Evolutionary conservation across 169 alveolate genomes (phyloP).

Genomic region (Plasmodium relictum): DNA sequence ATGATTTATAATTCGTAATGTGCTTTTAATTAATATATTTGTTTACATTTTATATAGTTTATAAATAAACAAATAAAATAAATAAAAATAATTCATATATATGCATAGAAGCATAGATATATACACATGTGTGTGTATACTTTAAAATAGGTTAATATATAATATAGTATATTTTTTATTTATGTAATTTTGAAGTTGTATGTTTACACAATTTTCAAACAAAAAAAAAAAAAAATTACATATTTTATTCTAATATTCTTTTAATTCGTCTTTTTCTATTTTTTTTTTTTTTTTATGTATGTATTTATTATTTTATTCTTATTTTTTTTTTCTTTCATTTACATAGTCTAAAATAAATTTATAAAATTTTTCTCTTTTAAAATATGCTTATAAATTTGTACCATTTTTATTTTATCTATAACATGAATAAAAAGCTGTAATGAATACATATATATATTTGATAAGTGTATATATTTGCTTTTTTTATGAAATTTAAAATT

Average conservation of each 20-base stretch:
- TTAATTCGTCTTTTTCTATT: not conserved
- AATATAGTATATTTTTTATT: not conserved
- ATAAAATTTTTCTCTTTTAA: not conserved
- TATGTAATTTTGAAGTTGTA: constrained; percentile 1
- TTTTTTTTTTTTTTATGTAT: constrained; percentile 7
- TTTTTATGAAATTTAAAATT: not conserved
- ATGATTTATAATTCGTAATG: not conserved
- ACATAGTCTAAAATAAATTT: not conserved
- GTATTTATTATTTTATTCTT: not conserved
- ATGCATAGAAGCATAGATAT: not conserved
- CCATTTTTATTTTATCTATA: not conserved
- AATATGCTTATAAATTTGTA: not conserved
- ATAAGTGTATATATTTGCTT: not conserved
- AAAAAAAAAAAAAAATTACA: not conserved
- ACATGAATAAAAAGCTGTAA: not conserved
- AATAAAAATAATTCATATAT: not conserved
- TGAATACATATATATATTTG: not conserved
- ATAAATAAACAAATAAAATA: not conserved
- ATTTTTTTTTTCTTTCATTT: not conserved
- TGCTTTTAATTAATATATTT: not conserved
- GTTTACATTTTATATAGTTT: not conserved
- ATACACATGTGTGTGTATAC: not conserved
- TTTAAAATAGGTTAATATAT: not conserved
- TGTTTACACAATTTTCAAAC: constrained; percentile 1
- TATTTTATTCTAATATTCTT: not conserved